Conservation (phyloP, 495 filamentous ascomycete species). For the Chaetomium tenue region DNA sequence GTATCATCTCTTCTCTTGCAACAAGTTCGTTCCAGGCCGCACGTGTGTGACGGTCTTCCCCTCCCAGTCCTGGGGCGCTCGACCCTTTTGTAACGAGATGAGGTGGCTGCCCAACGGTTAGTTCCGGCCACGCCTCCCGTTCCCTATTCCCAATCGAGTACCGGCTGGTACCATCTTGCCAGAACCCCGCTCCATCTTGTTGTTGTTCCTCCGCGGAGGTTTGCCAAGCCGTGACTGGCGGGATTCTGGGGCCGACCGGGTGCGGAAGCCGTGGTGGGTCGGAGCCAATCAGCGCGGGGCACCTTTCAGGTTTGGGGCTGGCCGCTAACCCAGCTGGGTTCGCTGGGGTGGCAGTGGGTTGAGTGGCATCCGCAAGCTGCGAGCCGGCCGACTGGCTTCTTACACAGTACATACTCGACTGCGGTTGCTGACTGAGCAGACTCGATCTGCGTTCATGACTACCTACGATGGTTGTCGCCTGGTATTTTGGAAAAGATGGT, state of each 20-base stretch:
- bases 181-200: slow-evolving; percentile 1
- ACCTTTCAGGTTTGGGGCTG: too few relatives aligned
- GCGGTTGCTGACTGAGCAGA: too few relatives aligned
- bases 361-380: too few relatives aligned
- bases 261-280: too few relatives aligned
- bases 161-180: neutral
- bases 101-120: slow-evolving; percentile 2
- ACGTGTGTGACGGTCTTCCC: too few relatives aligned
- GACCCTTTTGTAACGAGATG: neutral
- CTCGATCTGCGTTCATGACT: too few relatives aligned
- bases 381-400: too few relatives aligned
- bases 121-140: neutral
- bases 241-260: neutral
- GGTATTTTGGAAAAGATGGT: too few relatives aligned
- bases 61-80: neutral
- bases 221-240: neutral
- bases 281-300: neutral
- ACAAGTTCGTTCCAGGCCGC: neutral
- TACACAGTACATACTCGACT: too few relatives aligned
- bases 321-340: too few relatives aligned
- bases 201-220: slow-evolving; percentile 9
- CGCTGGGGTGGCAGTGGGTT: too few relatives aligned
- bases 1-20: neutral
- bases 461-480: too few relatives aligned
- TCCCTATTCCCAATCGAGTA: neutral